Percentiles rank a stretch among this genome's conserved stretches.
These are phyloP conservation scores for Phytophthora nicotianae DNA, from an alignment of 352 stramenopile species.

Conservation along the genomic window DNA sequence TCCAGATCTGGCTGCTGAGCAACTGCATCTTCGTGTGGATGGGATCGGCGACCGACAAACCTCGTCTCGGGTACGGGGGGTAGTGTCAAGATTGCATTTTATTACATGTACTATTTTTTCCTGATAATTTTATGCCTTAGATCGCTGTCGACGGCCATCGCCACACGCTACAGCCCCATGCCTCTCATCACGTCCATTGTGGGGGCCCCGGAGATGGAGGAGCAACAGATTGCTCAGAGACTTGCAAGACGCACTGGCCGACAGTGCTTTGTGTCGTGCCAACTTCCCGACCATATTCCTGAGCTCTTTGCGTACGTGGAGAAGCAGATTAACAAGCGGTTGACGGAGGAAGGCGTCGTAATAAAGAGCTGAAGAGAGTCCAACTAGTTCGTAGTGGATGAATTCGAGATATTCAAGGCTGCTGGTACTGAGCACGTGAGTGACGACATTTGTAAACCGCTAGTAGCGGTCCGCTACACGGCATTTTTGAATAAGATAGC, in stretches of 20 bases:
- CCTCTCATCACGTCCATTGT: constrained; percentile 78
- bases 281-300: constrained; percentile 70
- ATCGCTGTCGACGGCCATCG: constrained; percentile 79
- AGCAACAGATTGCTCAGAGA: constrained; percentile 83
- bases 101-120: constrained; percentile 4
- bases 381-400: neutral
- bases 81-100: neutral
- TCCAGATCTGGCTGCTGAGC: constrained; percentile 73
- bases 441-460: too few species aligned
- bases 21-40: constrained; percentile 85
- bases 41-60: constrained; percentile 53
- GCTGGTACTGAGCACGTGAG: too few species aligned
- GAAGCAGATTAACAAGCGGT: constrained; percentile 56
- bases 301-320: constrained; percentile 80
- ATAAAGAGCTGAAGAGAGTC: constrained; percentile 10
- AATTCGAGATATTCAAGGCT: neutral
- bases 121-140: constrained; percentile 27
- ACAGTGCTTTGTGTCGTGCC: constrained; percentile 85
- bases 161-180: constrained; percentile 81
- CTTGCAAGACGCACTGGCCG: constrained; percentile 63
- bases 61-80: constrained; percentile 23
- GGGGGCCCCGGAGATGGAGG: constrained; percentile 68
- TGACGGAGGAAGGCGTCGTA: constrained; percentile 59
- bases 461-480: neutral
- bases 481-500: neutral